Base-by-base conservation (phyloP, 139 green algal genomes). In the Chloropicon primus region DNA sequence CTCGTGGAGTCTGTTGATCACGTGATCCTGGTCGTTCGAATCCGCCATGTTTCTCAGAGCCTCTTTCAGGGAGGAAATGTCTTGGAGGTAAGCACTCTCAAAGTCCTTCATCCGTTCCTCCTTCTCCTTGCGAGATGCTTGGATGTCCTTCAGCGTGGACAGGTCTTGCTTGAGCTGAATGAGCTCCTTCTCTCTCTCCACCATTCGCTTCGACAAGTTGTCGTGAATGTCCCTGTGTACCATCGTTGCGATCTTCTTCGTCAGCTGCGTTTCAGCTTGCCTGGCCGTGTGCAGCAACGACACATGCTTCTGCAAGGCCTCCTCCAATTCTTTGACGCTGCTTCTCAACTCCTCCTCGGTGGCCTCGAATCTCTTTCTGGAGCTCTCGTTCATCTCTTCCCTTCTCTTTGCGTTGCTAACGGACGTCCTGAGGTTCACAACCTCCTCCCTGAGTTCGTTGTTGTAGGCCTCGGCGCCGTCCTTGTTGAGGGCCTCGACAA, bases 281-380 rank as follows among this genome's bases (percentile, higher is more conserved):
- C 41, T 62, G 10, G 41, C 5, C 41, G 41, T 17, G 41, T 62
- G 41, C 41, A 62, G 41, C 5, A 62, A 17, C 41, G 41, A 62
- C 10, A 62, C 41, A 17, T 62, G 41, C 41, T 17, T 62, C 41
- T 62, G 41, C 41, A 62, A 17, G 41, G 41, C 41, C 41, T 62
- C 41, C 41, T 62, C 41, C 10, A 62, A 17, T 17, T 62, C 41
- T 17, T 62, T 81, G 54, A 86, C 82, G 3, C 82, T 79, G 73
- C 86, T 81, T n/a, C 87, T 85, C 75, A 90, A 78, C 1, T 75
- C 22, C 1, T 62, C 26, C 28, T 72, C 5, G 21, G 26, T 25
- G 75, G 72, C 75, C 25, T 28, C 75, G 21, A 53, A 29, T n/a
- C 53, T 27, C 75, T 72, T 53, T n/a, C 5, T 29, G 27, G 21